A percentile compares a stretch with the other conserved stretches of the same genome.
Evolutionary conservation across 176 grass and related monocot genomes (phyloP).

Genomic region (Triticum timopheevii): DNA sequence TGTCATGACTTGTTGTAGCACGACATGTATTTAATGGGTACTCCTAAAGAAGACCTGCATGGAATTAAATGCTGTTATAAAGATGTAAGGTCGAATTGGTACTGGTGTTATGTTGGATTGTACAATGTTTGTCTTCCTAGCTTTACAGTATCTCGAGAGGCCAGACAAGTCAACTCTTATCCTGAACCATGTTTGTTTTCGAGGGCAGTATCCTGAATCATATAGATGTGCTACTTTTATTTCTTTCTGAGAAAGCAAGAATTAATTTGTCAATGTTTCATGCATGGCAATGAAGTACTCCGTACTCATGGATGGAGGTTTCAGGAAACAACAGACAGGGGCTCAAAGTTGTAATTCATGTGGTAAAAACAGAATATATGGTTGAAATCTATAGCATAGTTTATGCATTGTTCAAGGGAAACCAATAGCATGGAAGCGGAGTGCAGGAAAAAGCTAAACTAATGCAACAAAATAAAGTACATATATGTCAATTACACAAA

Average conservation of each 20-base stretch:
- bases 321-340: neutral
- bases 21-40: neutral
- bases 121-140: neutral
- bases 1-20: conserved; percentile 30
- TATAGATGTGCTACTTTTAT: neutral
- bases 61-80: neutral
- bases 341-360: neutral
- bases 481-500: neutral
- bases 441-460: neutral
- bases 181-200: neutral
- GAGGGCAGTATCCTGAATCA: neutral
- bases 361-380: neutral
- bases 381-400: neutral
- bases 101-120: neutral
- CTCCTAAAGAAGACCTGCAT: neutral
- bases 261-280: neutral
- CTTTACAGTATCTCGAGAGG: neutral
- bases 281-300: neutral
- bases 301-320: neutral
- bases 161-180: neutral
- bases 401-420: neutral
- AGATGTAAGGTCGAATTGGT: neutral
- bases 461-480: neutral
- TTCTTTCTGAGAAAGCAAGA: neutral
- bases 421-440: neutral